phyloP scores from a whole-genome alignment of 2,329 filamentous ascomycete genomes.

The Zymoseptoria brevis region DNA sequence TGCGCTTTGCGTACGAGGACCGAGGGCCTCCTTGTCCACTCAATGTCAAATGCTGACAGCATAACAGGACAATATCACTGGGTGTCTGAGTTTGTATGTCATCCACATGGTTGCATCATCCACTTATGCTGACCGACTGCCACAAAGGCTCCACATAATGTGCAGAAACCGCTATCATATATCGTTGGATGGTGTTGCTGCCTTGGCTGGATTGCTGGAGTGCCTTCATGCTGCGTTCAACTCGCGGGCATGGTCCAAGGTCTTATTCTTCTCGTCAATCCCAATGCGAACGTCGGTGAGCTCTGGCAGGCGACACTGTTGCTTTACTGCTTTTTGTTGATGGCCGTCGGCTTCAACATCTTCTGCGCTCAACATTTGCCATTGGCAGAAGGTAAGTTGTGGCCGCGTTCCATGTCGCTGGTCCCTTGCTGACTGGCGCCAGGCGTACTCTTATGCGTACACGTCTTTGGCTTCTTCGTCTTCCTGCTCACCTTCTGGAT shows the following conservation, averaged over 20 bases:
- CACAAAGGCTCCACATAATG: slow-evolving; percentile 25
- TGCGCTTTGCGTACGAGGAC: no score
- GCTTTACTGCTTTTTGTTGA: slow-evolving; percentile 24
- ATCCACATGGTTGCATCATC: slow-evolving; percentile 5
- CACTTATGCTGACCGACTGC: slow-evolving; percentile 16
- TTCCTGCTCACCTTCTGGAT: slow-evolving; percentile 35
- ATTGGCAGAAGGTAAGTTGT: slow-evolving; percentile 32
- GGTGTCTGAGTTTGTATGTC: slow-evolving; percentile 10
- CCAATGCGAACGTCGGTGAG: slow-evolving; percentile 16
- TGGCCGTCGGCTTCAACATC: slow-evolving; percentile 31
- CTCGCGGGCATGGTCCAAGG: slow-evolving; percentile 26
- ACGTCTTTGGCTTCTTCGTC: slow-evolving; percentile 39
- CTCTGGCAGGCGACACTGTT: slow-evolving; percentile 28
- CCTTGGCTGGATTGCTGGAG: slow-evolving; percentile 28
- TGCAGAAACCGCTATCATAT: slow-evolving; percentile 39
- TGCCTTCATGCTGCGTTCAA: slow-evolving; percentile 25
- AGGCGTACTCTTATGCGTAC: slow-evolving; percentile 31
- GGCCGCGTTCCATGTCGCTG: background rate
- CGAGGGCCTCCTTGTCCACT: no score
- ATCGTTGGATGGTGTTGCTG: slow-evolving; percentile 37
- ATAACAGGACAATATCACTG: slow-evolving; percentile 20
- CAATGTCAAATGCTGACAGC: background rate
- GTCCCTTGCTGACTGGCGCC: slow-evolving; percentile 17
- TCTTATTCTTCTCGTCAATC: slow-evolving; percentile 25
- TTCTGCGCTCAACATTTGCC: slow-evolving; percentile 28